These are phyloP conservation scores for Fusarium ambrosium DNA, from an alignment of 2,329 filamentous ascomycete genomes.

Conservation along the genomic window DNA sequence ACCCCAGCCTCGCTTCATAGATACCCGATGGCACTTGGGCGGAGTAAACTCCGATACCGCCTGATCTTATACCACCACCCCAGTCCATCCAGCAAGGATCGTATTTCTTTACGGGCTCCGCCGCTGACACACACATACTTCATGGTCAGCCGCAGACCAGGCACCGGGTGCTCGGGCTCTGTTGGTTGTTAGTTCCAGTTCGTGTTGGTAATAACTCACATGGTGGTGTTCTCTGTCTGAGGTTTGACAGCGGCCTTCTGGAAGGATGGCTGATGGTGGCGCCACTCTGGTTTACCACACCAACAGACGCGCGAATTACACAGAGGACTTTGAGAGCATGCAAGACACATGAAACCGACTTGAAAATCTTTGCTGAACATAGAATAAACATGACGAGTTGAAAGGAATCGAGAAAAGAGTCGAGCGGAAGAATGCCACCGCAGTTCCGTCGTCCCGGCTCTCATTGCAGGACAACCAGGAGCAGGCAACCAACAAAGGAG, in stretches of 20 bases:
- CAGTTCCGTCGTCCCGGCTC: not conserved
- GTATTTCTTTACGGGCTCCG: not conserved
- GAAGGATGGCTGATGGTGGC: not conserved
- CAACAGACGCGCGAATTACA: not conserved
- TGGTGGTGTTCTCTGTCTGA: not conserved
- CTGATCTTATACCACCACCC: not conserved
- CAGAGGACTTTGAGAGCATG: not conserved
- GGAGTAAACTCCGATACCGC: slow-evolving; percentile 1
- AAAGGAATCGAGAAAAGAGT: not conserved
- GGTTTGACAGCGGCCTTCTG: slow-evolving; percentile 1
- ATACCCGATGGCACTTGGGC: slow-evolving; percentile 4
- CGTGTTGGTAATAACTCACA: not conserved
- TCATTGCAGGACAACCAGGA: not conserved
- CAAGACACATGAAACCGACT: not conserved
- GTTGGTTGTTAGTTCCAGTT: not conserved
- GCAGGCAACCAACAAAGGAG: not conserved
- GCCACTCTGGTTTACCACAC: not conserved
- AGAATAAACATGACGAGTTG: not conserved
- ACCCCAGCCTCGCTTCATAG: slow-evolving; percentile 7
- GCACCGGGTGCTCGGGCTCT: not conserved
- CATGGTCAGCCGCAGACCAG: slow-evolving; percentile 2
- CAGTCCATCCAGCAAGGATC: not conserved
- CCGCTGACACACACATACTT: not conserved
- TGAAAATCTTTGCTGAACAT: not conserved
- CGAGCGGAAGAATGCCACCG: not conserved